These are phyloP conservation scores for Nannochloropsis oceanica DNA, from an alignment of 108 stramenopile species.

Conservation along the genomic window DNA sequence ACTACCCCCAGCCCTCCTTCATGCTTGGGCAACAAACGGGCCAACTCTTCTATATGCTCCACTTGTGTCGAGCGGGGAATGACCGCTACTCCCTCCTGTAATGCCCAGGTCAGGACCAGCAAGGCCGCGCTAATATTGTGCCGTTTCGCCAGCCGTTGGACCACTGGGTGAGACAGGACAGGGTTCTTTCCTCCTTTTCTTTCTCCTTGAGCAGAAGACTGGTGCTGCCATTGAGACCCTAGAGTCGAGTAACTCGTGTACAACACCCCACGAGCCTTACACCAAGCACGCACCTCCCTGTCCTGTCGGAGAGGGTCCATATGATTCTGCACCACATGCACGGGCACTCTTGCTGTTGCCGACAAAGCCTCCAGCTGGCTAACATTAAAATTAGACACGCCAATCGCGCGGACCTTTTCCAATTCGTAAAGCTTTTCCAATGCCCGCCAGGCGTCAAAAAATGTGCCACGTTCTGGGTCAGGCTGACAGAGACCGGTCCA, in stretches of 20 bases:
- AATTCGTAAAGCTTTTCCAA: background rate
- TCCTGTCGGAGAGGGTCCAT: background rate
- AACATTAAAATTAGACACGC: background rate
- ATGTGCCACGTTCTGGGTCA: background rate
- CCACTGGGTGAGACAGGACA: background rate
- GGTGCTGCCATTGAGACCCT: background rate
- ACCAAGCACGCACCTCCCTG: background rate
- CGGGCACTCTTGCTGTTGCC: background rate
- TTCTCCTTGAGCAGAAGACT: no score
- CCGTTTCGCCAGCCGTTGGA: background rate
- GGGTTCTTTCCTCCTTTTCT: background rate
- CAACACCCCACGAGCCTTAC: background rate
- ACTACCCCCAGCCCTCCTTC: background rate
- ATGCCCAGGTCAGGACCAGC: background rate
- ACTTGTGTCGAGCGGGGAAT: background rate
- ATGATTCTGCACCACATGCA: background rate
- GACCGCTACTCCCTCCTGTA: background rate
- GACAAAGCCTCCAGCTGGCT: background rate
- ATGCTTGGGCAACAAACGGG: background rate
- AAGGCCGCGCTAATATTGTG: background rate
- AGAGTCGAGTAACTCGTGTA: background rate
- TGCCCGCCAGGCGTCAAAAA: background rate
- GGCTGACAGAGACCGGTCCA: background rate
- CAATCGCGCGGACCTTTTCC: background rate
- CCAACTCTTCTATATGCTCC: background rate